Base-by-base conservation (phyloP, 2,329 filamentous ascomycete genomes). In the Pseudocercospora vitis region DNA sequence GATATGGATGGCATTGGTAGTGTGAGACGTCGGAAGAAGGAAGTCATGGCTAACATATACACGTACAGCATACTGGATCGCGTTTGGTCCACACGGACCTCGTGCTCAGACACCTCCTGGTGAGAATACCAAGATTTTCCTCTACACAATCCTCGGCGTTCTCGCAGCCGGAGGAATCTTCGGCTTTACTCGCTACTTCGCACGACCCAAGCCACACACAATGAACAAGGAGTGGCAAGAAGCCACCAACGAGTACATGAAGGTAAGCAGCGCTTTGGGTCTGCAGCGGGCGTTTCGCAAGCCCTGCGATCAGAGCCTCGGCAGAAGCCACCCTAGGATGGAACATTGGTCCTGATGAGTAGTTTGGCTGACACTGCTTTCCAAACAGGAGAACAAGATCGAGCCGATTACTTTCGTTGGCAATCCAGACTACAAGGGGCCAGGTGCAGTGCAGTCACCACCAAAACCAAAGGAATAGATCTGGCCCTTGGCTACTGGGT, bases 201-300 rank as follows among this genome's bases (percentile, higher is more conserved):
- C 88, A 68, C 81, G 83, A 71, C 82, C 83, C 56, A 70, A 82
- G 60, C 94, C 94, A 64, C 79, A 80, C 74, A 95, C 92, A 69
- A 95, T 99, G 91, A 92, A 81, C 78, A 88, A 89, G 81, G 94
- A 99, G 78, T 97, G 88, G 84, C 90, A 99, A 80, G 91, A 97
- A 80, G 87, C 87, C 66, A 82, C 86, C 65, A 96, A 99, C 77
- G 94, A 96, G 80, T 94, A 88, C 76, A 81, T 96, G 74, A 91
- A 85, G 83, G 92, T 95, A 78, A 68, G 84, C 76, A 33, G 21
- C 6, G 11, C 26, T 29, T 7, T 11, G 26, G 26, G 11, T 11
- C 26, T 29, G 11, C 26, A 6, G 6, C 11, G 6, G 26, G 11
- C 26, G 6, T 29, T 29, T 11, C 11, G 6, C 11, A 7, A 6